These are phyloP conservation scores for Pythium rhizo-oryzae DNA, from an alignment of 352 stramenopile genomes.

Conservation along the genomic window DNA sequence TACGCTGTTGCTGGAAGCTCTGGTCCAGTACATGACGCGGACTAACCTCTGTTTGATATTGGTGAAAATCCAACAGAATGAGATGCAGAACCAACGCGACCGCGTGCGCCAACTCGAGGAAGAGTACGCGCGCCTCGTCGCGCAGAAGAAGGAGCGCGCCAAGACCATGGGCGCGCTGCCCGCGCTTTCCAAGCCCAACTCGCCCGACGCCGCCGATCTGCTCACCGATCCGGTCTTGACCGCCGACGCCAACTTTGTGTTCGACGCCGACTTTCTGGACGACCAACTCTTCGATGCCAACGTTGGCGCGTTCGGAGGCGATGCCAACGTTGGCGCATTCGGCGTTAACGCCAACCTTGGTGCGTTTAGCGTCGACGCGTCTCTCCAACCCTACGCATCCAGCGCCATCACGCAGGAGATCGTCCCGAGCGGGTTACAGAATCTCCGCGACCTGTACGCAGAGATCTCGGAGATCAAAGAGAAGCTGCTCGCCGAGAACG, in stretches of 20 bases:
- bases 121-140: conserved; percentile 17
- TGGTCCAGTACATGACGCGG: too few relatives aligned
- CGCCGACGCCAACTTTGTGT: conserved; percentile 4
- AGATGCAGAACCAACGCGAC: conserved; percentile 24
- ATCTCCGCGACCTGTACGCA: conserved; percentile 10
- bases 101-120: conserved; percentile 17
- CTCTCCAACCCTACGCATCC: too few relatives aligned
- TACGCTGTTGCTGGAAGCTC: too few relatives aligned
- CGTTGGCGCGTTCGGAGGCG: background rate
- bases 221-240: conserved; percentile 2
- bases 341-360: background rate
- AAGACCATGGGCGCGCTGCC: background rate
- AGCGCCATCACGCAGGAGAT: too few relatives aligned
- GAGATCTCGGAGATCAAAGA: conserved; percentile 29
- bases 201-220: conserved; percentile 3
- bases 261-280: conserved; percentile 5
- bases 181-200: background rate
- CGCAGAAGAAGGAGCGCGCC: conserved; percentile 11
- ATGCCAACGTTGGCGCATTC: background rate
- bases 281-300: background rate
- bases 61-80: conserved; percentile 12
- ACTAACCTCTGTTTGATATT: too few relatives aligned
- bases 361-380: too few relatives aligned
- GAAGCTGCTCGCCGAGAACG: conserved; percentile 18
- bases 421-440: background rate